These are phyloP conservation scores for Pseudocercospora crystallina DNA, from an alignment of 2,329 filamentous ascomycete genomes.

Conservation along the genomic window DNA sequence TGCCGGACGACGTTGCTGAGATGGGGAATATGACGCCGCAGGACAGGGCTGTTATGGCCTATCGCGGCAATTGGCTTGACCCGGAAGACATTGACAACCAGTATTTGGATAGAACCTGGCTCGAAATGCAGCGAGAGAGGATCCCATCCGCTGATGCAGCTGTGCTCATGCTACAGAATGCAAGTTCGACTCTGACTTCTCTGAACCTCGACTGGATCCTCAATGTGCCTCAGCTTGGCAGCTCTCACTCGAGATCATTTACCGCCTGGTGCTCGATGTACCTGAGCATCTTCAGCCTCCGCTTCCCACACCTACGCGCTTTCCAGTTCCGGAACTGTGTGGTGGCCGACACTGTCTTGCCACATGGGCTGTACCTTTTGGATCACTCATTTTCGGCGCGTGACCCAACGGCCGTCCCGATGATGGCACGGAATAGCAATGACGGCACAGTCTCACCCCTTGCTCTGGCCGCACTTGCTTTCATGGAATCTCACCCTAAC, in stretches of 20 bases:
- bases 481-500: slow-evolving; percentile 46
- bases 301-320: slow-evolving; percentile 45
- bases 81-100: not conserved
- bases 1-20: slow-evolving; percentile 9
- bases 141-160: slow-evolving; percentile 24
- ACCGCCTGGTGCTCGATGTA: slow-evolving; percentile 28
- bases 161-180: slow-evolving; percentile 19
- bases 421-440: not conserved
- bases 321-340: slow-evolving; percentile 50
- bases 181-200: slow-evolving; percentile 32
- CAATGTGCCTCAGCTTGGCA: slow-evolving; percentile 8
- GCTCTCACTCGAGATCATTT: slow-evolving; percentile 2
- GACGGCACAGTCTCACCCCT: slow-evolving; percentile 1
- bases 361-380: slow-evolving; percentile 38
- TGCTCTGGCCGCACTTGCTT: slow-evolving; percentile 32
- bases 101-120: not conserved
- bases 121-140: slow-evolving; percentile 23
- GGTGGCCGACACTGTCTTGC: slow-evolving; percentile 37
- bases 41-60: slow-evolving; percentile 19
- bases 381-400: slow-evolving; percentile 16
- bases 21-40: slow-evolving; percentile 5
- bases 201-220: slow-evolving; percentile 40
- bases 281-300: slow-evolving; percentile 35
- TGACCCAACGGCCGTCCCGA: not conserved
- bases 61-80: slow-evolving; percentile 21